Conservation (phyloP, 805 yeast genomes). For the Kazachstania psychrophila region DNA sequence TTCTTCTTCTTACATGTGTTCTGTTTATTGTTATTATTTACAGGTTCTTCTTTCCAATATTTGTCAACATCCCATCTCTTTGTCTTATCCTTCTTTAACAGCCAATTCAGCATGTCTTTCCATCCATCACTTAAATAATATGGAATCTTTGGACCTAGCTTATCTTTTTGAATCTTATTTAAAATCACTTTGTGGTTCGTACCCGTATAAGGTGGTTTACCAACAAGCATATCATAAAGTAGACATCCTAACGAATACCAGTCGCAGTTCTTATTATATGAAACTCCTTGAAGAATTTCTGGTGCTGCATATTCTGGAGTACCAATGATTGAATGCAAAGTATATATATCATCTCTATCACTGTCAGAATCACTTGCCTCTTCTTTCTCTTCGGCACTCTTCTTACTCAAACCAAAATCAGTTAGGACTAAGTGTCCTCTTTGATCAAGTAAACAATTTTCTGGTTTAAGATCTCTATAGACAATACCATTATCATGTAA, state of each 20-base stretch:
- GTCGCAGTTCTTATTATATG: conserved; percentile 72
- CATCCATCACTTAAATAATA: conserved; percentile 72
- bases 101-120: conserved; percentile 57
- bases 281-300: conserved; percentile 68
- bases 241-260: conserved; percentile 92
- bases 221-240: conserved; percentile 68
- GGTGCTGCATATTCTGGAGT: conserved; percentile 65
- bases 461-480: conserved; percentile 83
- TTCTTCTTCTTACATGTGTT: conserved; percentile 20
- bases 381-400: conserved; percentile 15
- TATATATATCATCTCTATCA: conserved; percentile 24
- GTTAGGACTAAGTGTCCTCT: conserved; percentile 72
- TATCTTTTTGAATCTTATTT: conserved; percentile 65
- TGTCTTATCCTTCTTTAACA: conserved; percentile 59
- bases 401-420: conserved; percentile 71
- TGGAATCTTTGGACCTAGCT: conserved; percentile 47
- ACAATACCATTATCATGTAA: conserved; percentile 74
- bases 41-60: conserved; percentile 34
- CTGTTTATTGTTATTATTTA: conserved; percentile 7
- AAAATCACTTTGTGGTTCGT: conserved; percentile 64
- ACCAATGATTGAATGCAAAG: conserved; percentile 34
- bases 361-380: conserved; percentile 4
- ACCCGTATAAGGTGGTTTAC: conserved; percentile 85
- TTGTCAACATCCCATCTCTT: conserved; percentile 56
- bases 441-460: conserved; percentile 66